phyloP scores from a whole-genome alignment of 1,139 yeast species.

The Yamadazyma triangularis region DNA sequence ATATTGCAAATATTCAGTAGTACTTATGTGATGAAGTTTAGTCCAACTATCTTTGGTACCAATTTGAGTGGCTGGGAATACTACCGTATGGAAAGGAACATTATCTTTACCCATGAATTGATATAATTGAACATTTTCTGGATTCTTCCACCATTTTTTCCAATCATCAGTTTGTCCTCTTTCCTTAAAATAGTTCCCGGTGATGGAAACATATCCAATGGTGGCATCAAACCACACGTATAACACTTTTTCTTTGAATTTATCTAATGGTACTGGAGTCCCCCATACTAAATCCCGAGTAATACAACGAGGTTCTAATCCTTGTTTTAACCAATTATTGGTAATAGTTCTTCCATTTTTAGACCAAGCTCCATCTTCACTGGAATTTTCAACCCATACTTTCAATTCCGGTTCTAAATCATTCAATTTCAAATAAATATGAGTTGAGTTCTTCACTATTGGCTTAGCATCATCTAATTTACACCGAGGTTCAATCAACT shows the following conservation, averaged over 20 bases:
- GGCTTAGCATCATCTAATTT: constrained; percentile 85
- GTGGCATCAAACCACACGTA: constrained; percentile 99
- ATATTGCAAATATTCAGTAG: constrained; percentile 95
- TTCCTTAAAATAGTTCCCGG: constrained; percentile 80
- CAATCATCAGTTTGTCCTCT: constrained; percentile 54
- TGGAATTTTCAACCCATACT: constrained; percentile 67
- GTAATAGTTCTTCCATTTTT: constrained; percentile 86
- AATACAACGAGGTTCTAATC: constrained; percentile 90
- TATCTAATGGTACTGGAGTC: constrained; percentile 87
- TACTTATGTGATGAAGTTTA: constrained; percentile 80
- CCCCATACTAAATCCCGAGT: constrained; percentile 99
- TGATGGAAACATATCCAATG: constrained; percentile 92
- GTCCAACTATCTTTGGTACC: constrained; percentile 93
- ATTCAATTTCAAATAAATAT: constrained; percentile 77
- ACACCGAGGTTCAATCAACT: constrained; percentile 91
- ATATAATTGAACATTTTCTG: constrained; percentile 75
- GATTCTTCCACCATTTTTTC: constrained; percentile 85
- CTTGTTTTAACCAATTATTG: constrained; percentile 89
- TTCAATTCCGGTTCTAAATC: constrained; percentile 73
- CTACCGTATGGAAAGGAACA: constrained; percentile 97
- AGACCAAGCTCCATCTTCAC: constrained; percentile 82
- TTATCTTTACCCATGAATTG: constrained; percentile 99
- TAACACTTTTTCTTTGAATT: constrained; percentile 79
- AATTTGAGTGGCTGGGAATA: constrained; percentile 87
- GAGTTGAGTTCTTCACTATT: constrained; percentile 74